Evolutionary conservation across 2,329 filamentous ascomycete species (phyloP).

Genomic region (Alternaria consortialis): DNA sequence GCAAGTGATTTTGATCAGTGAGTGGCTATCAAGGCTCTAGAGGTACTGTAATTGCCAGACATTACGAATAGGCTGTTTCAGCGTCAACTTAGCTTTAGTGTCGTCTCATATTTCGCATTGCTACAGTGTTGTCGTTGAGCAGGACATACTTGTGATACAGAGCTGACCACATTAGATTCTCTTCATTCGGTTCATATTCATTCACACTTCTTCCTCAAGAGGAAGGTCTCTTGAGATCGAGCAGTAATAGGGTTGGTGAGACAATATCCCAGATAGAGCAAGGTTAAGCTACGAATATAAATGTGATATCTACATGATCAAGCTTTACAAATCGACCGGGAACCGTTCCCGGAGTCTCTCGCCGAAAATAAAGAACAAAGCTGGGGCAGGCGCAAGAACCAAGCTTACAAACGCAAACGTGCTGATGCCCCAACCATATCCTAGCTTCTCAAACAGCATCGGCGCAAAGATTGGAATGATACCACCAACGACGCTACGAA

Average conservation of each 20-base stretch:
- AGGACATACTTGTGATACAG: not conserved
- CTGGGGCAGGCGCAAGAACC: conserved; percentile 58
- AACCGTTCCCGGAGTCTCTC: conserved; percentile 57
- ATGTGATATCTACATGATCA: not conserved
- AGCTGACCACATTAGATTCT: not conserved
- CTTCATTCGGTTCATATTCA: not conserved
- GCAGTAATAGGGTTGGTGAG: not conserved
- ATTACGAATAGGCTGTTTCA: not conserved
- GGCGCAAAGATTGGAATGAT: conserved; percentile 59
- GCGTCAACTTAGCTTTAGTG: not conserved
- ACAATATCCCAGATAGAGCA: not conserved
- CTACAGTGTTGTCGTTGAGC: not conserved
- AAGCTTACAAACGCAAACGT: conserved; percentile 58
- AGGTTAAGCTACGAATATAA: not conserved
- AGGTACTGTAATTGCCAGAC: not conserved
- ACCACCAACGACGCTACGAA: conserved; percentile 58
- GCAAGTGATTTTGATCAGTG: not conserved
- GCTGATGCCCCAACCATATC: conserved; percentile 61
- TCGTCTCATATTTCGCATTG: not conserved
- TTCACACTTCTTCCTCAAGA: not conserved
- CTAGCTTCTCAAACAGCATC: conserved; percentile 54
- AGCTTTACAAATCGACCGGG: conserved; percentile 28
- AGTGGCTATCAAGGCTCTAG: not conserved
- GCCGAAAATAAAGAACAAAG: conserved; percentile 61
- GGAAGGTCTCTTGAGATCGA: not conserved